Evolutionary conservation across 1,284 basidiomycete genomes (phyloP).

Genomic region (Rhodotorula sp.): DNA sequence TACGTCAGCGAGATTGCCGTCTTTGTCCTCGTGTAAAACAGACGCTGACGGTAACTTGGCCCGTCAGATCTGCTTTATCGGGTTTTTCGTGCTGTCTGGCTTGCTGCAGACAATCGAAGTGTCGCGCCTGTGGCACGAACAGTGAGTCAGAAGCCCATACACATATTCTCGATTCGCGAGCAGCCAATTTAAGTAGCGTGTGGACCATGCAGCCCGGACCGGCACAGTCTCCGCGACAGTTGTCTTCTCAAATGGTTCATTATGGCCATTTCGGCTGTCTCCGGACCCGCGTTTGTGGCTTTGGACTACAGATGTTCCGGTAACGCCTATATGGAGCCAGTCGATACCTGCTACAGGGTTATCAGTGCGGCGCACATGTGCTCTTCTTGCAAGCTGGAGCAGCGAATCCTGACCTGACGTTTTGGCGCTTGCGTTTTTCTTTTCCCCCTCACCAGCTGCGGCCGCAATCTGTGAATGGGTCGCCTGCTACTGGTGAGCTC

Average conservation of each 20-base stretch:
- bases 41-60: not conserved
- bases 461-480: conserved; percentile 27
- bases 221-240: conserved; percentile 16
- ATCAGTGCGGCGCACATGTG: conserved; percentile 5
- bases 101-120: conserved; percentile 25
- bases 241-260: conserved; percentile 21
- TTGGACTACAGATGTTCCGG: conserved; percentile 10
- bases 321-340: not conserved
- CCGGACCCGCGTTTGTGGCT: conserved; percentile 2
- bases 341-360: conserved; percentile 11
- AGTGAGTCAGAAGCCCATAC: conserved; percentile 7
- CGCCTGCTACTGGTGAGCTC: conserved; percentile 6
- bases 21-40: not conserved
- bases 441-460: conserved; percentile 4
- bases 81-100: conserved; percentile 2
- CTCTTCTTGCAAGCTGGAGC: not conserved
- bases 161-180: no score
- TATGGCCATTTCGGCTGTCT: not conserved
- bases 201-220: conserved; percentile 19
- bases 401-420: not conserved
- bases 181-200: no score
- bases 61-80: conserved; percentile 4
- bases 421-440: not conserved
- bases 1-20: not conserved
- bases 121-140: conserved; percentile 34